phyloP scores from a whole-genome alignment of 202 grass and related monocot genomes.

The Schoenoplectus triqueter region DNA sequence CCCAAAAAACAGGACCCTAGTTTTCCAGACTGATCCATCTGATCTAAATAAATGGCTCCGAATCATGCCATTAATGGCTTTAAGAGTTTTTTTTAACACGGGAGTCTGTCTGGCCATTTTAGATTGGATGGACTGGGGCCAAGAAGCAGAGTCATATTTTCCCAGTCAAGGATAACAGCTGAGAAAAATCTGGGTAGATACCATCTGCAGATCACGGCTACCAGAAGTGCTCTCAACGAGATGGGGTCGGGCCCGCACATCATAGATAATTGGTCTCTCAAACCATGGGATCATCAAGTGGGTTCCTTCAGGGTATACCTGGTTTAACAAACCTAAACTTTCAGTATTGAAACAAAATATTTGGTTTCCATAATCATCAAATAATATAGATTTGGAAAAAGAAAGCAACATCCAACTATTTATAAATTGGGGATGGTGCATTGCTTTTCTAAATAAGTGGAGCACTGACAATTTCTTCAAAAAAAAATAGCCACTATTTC shows the following conservation, averaged over 20 bases:
- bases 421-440: not conserved
- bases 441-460: not conserved
- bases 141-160: not conserved
- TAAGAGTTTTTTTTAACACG: not conserved
- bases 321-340: conserved; percentile 22
- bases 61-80: too few relatives aligned
- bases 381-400: not conserved
- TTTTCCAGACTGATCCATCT: not conserved
- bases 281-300: conserved; percentile 80
- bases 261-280: conserved; percentile 85
- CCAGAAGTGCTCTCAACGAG: conserved; percentile 88
- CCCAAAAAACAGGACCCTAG: not conserved
- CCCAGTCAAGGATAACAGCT: not conserved
- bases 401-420: not conserved
- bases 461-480: too few relatives aligned
- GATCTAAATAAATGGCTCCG: not conserved
- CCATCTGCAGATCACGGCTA: conserved; percentile 82
- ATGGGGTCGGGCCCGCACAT: conserved; percentile 81
- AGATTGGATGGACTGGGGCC: too few relatives aligned
- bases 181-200: conserved; percentile 36
- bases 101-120: not conserved
- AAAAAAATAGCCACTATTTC: not conserved
- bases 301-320: conserved; percentile 93
- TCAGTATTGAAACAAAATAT: conserved; percentile 4
- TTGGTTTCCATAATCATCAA: not conserved